phyloP scores from a whole-genome alignment of 495 filamentous ascomycete genomes.

The Hypomontagnella monticulosa region DNA sequence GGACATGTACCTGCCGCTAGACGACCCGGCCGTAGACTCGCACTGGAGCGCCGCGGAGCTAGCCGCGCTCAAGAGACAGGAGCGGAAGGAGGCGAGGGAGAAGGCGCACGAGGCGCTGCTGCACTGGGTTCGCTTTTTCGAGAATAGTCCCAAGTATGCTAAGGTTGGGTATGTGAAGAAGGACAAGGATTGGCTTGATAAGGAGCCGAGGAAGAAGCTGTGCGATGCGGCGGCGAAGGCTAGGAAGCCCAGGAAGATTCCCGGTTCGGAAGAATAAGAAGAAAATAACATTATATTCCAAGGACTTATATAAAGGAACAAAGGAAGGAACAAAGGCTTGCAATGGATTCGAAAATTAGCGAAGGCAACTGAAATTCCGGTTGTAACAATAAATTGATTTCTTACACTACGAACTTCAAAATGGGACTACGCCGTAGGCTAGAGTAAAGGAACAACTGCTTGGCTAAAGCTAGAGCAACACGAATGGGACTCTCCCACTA shows the following conservation, averaged over 20 bases:
- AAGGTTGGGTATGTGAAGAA: constrained; percentile 72
- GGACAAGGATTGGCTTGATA: constrained; percentile 58
- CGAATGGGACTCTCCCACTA: too few relatives aligned
- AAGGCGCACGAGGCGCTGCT: constrained; percentile 66
- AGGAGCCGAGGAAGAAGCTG: constrained; percentile 52
- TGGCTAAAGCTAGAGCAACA: too few relatives aligned
- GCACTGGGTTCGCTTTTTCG: constrained; percentile 82
- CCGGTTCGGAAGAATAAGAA: constrained; percentile 37
- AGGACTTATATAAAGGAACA: too few relatives aligned
- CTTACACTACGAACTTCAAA: too few relatives aligned
- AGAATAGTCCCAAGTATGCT: constrained; percentile 76
- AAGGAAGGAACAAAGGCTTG: too few relatives aligned
- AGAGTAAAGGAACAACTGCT: too few relatives aligned
- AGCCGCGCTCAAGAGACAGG: constrained; percentile 62
- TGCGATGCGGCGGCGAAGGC: constrained; percentile 57
- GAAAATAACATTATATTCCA: too few relatives aligned
- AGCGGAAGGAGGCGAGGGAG: constrained; percentile 60
- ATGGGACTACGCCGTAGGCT: too few relatives aligned
- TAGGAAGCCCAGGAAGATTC: constrained; percentile 53
- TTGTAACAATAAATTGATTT: too few relatives aligned
- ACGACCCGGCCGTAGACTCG: constrained; percentile 66
- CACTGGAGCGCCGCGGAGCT: constrained; percentile 62
- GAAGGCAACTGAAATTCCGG: too few relatives aligned
- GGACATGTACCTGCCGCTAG: constrained; percentile 84
- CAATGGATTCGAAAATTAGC: too few relatives aligned